These are phyloP conservation scores for Lodderomyces elongisporus DNA, from an alignment of 1,139 yeast genomes.

Conservation along the genomic window DNA sequence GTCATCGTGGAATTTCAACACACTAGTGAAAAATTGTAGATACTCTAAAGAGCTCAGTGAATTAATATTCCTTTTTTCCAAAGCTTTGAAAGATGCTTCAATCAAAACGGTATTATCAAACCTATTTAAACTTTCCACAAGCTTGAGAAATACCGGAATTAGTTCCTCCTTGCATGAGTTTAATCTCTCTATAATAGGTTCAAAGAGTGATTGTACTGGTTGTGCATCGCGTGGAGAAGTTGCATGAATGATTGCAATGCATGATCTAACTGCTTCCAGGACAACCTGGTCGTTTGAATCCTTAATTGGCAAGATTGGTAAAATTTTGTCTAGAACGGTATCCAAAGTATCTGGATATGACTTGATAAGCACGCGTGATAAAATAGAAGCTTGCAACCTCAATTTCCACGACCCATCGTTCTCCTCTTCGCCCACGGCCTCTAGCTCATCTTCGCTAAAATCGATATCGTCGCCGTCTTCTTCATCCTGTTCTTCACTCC, in stretches of 20 bases:
- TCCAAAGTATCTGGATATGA: slow-evolving; percentile 24
- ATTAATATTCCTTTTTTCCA: slow-evolving; percentile 16
- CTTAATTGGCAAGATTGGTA: slow-evolving; percentile 16
- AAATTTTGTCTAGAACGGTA: slow-evolving; percentile 5
- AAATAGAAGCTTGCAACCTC: slow-evolving; percentile 49
- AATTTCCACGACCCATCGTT: slow-evolving; percentile 72
- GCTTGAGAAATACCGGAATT: slow-evolving; percentile 21
- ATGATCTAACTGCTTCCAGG: slow-evolving; percentile 30
- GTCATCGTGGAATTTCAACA: slow-evolving; percentile 14
- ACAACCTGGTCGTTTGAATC: slow-evolving; percentile 42
- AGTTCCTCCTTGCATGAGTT: slow-evolving; percentile 17
- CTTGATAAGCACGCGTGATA: slow-evolving; percentile 37
- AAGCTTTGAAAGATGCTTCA: slow-evolving; percentile 16
- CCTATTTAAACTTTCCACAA: slow-evolving; percentile 27
- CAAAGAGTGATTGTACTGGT: slow-evolving; percentile 12
- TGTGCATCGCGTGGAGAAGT: slow-evolving; percentile 15
- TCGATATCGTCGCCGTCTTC: slow-evolving; percentile 37
- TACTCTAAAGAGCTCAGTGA: slow-evolving; percentile 23
- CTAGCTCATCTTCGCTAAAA: slow-evolving; percentile 28
- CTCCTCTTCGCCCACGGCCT: slow-evolving; percentile 14
- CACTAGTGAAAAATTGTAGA: slow-evolving; percentile 23
- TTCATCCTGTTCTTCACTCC: slow-evolving; percentile 34
- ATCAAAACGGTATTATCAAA: slow-evolving; percentile 18
- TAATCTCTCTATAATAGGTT: slow-evolving; percentile 11
- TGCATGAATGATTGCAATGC: slow-evolving; percentile 24